A percentile compares a stretch with the other conserved stretches of the same genome.
Evolutionary conservation across 352 stramenopile genomes (phyloP).

Genomic region (Pythium pyrilobum): DNA sequence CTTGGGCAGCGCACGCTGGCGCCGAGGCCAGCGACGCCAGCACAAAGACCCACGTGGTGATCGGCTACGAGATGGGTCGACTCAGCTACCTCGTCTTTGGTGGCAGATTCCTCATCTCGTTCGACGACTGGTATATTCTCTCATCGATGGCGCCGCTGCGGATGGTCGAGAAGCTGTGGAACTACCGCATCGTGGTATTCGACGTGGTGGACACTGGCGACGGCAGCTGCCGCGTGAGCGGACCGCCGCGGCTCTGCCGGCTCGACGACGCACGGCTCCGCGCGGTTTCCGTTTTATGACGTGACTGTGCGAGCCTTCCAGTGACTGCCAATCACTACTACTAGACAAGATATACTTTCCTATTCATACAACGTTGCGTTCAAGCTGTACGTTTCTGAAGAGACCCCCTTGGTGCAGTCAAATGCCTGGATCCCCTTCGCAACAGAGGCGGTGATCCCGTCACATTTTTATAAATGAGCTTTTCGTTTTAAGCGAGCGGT

Average conservation of each 20-base stretch:
- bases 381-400: no score
- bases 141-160: constrained; percentile 8
- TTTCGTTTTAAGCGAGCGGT: background rate
- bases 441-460: no score
- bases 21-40: no score
- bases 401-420: no score
- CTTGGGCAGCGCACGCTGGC: no score
- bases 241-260: background rate
- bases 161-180: constrained; percentile 9
- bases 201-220: background rate
- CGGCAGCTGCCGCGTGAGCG: background rate
- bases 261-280: constrained; percentile 6
- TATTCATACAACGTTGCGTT: no score
- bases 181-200: constrained; percentile 12
- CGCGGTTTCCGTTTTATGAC: constrained; percentile 1
- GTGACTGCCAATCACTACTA: no score
- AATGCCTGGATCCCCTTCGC: no score
- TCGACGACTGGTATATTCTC: constrained; percentile 13
- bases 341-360: no score
- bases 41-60: constrained; percentile 5
- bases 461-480: no score
- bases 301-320: constrained; percentile 4
- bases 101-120: constrained; percentile 6
- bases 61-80: constrained; percentile 8
- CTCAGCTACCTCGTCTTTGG: constrained; percentile 13